Conservation (phyloP, 2,329 filamentous ascomycete species). For the Teratosphaeria gauchensis region DNA sequence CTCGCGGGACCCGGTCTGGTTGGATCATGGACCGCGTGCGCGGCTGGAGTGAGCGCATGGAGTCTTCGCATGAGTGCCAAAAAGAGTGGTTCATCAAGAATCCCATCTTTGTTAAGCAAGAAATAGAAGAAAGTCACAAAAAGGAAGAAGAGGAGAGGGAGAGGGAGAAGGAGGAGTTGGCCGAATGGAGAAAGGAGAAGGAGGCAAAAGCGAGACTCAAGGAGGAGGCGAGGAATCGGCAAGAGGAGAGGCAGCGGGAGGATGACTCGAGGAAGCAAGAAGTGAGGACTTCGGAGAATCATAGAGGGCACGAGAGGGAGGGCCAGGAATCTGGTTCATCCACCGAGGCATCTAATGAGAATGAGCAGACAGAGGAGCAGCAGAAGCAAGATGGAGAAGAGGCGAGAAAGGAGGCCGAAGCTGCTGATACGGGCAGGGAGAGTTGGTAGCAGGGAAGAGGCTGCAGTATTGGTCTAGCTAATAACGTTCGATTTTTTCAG, state of each 20-base stretch:
- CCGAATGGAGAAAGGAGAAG: conserved; percentile 10
- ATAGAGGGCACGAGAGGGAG: not conserved
- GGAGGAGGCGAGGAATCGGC: not conserved
- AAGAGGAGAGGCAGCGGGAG: not conserved
- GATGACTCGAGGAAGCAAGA: not conserved
- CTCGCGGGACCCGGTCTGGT: conserved; percentile 11
- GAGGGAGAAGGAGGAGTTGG: not conserved
- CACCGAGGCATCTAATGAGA: not conserved
- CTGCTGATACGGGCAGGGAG: not conserved
- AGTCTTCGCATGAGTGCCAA: not conserved
- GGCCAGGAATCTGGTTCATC: not conserved
- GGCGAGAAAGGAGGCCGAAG: not conserved
- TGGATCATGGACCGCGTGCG: conserved; percentile 17
- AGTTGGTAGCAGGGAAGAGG: not conserved
- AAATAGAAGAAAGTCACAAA: not conserved
- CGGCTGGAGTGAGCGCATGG: conserved; percentile 6
- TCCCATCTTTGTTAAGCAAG: not conserved
- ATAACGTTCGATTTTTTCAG: not conserved
- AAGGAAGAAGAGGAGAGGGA: not conserved
- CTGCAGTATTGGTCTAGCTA: not conserved
- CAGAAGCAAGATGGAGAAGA: not conserved
- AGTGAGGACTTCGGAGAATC: not conserved
- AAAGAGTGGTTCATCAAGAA: not conserved
- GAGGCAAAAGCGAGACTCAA: not conserved
- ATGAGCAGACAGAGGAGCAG: not conserved